These are phyloP conservation scores for Begonia loranthoides DNA, from an alignment of 306 rosid genomes.

Conservation along the genomic window DNA sequence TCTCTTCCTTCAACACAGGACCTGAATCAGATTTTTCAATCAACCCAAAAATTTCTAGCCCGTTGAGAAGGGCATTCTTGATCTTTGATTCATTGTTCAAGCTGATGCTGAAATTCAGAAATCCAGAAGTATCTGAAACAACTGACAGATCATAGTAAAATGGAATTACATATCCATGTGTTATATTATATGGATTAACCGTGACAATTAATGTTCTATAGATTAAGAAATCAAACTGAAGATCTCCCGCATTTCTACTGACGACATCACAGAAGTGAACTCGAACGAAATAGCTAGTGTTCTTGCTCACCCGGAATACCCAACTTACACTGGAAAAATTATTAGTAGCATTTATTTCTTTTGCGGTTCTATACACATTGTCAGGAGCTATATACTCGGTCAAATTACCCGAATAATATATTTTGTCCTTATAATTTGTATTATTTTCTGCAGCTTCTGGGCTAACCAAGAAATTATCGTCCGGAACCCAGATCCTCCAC, in stretches of 20 bases:
- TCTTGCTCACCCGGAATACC: constrained; percentile 7
- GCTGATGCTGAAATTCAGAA: neutral
- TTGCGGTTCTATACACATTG: neutral
- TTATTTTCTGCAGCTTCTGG: neutral
- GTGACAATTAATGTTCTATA: neutral
- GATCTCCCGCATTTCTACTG: neutral
- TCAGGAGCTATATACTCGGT: neutral
- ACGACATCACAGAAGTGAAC: constrained; percentile 5
- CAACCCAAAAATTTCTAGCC: constrained; percentile 8
- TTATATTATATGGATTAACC: accelerated
- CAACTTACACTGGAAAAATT: constrained; percentile 1
- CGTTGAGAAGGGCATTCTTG: neutral
- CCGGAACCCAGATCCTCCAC: constrained; percentile 12
- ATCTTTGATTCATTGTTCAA: neutral
- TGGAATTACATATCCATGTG: neutral
- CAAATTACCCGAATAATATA: neutral
- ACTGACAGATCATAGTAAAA: neutral
- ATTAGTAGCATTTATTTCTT: neutral
- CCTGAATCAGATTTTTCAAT: constrained; percentile 2
- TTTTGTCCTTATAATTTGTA: neutral
- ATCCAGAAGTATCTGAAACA: constrained; percentile 3
- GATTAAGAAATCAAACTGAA: neutral
- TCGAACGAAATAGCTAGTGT: neutral
- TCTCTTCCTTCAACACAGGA: neutral
- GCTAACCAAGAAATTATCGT: neutral